A percentile compares a stretch with the other conserved stretches of the same genome.
Evolutionary conservation across 306 rosid species (phyloP).

Genomic region (Gastrolobium bilobum): DNA sequence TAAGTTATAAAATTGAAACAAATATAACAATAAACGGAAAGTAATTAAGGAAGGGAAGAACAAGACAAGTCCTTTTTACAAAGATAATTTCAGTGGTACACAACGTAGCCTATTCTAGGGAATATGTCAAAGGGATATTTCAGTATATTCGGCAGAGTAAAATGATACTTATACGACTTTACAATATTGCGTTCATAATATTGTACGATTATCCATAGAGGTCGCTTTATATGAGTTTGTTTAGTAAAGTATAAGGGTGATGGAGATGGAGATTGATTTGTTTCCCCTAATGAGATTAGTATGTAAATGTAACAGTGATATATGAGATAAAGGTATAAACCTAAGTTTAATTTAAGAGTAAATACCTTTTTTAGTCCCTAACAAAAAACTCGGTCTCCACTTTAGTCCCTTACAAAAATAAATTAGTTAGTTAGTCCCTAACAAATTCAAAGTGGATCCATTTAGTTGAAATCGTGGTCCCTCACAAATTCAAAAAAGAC

Average conservation of each 20-base stretch:
- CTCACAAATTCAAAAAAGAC: too few species aligned
- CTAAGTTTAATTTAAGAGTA: too few species aligned
- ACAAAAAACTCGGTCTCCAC: too few species aligned
- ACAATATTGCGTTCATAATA: background rate
- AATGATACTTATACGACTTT: conserved; percentile 34
- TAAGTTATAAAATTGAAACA: conserved; percentile 2
- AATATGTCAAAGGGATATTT: conserved; percentile 41
- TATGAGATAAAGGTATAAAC: too few species aligned
- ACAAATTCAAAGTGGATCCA: too few species aligned
- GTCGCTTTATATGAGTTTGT: background rate
- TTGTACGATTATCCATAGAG: background rate
- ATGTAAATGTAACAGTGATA: too few species aligned
- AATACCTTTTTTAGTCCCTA: too few species aligned
- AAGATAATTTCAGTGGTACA: background rate
- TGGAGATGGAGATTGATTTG: too few species aligned
- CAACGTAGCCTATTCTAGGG: conserved; percentile 19
- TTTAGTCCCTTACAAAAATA: too few species aligned
- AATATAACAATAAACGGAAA: background rate
- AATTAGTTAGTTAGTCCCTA: too few species aligned
- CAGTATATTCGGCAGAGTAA: conserved; percentile 24
- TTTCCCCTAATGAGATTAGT: too few species aligned
- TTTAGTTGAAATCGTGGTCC: too few species aligned
- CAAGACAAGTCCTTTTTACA: background rate
- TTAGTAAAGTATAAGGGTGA: background rate
- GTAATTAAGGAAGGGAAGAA: background rate